phyloP scores from a whole-genome alignment of 495 filamentous ascomycete species.

The Physcia stellaris region DNA sequence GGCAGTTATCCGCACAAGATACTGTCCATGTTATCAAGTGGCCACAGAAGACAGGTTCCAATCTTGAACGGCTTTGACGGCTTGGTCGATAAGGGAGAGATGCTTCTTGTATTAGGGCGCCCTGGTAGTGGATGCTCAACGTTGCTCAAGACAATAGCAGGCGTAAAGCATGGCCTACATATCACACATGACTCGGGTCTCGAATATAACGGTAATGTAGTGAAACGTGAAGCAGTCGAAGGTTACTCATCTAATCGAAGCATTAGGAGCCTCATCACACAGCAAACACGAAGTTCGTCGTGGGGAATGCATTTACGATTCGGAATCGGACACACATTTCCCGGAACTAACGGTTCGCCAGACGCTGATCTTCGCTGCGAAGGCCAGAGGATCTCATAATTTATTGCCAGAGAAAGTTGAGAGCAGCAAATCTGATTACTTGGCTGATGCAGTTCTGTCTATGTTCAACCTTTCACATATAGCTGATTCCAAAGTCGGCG shows the following conservation, averaged over 20 bases:
- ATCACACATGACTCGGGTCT: slow-evolving; percentile 52
- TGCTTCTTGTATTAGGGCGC: slow-evolving; percentile 54
- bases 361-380: slow-evolving; percentile 71
- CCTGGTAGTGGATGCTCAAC: slow-evolving; percentile 63
- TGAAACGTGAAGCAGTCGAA: slow-evolving; percentile 59
- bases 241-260: no score
- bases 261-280: no score
- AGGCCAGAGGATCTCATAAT: slow-evolving; percentile 61
- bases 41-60: slow-evolving; percentile 45
- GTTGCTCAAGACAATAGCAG: slow-evolving; percentile 55
- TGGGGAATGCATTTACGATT: slow-evolving; percentile 76
- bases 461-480: slow-evolving; percentile 76
- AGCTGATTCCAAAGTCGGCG: slow-evolving; percentile 68
- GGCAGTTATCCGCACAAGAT: slow-evolving; percentile 19
- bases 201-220: slow-evolving; percentile 43
- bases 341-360: slow-evolving; percentile 66
- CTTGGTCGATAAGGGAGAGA: slow-evolving; percentile 42
- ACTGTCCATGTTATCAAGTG: slow-evolving; percentile 29
- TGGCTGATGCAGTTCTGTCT: slow-evolving; percentile 57
- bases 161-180: slow-evolving; percentile 50
- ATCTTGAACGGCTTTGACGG: slow-evolving; percentile 42
- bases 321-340: slow-evolving; percentile 71
- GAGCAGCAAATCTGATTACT: slow-evolving; percentile 47
- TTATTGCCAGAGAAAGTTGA: slow-evolving; percentile 48
- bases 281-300: slow-evolving; percentile 58